Conservation (phyloP, 2,329 filamentous ascomycete species). For the Fonsecaea pugnacius region DNA sequence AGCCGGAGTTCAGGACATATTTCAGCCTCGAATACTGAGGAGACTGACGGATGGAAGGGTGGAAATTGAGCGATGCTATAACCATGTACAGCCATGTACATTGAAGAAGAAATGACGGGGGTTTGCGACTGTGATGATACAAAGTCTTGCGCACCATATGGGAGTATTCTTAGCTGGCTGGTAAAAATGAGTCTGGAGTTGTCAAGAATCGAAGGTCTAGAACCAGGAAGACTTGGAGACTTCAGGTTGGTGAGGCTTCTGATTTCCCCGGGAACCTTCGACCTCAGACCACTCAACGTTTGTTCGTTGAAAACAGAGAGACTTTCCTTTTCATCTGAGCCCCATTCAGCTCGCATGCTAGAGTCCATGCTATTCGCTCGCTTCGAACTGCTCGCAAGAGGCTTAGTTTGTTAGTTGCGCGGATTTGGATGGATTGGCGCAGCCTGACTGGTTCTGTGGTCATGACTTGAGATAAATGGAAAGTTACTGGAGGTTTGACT, state of each 20-base stretch:
- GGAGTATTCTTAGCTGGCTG: not conserved
- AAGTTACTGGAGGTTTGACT: not conserved
- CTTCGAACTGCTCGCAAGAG: not conserved
- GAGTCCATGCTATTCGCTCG: not conserved
- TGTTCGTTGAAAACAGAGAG: not conserved
- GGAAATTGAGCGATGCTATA: not conserved
- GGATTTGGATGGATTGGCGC: no score
- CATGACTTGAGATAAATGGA: not conserved
- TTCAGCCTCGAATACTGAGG: not conserved
- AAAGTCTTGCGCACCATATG: not conserved
- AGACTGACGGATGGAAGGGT: not conserved
- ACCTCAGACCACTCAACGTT: no score
- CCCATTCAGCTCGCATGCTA: not conserved
- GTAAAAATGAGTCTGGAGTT: not conserved
- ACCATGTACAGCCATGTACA: not conserved
- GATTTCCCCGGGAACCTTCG: no score
- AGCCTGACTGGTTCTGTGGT: not conserved
- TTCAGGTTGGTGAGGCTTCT: not conserved
- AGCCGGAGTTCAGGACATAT: not conserved
- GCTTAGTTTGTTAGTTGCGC: not conserved
- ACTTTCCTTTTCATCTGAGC: not conserved
- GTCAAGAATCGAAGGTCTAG: not conserved
- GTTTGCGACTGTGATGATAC: not conserved
- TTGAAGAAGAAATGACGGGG: not conserved
- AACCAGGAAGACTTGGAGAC: not conserved